phyloP scores from a whole-genome alignment of 495 filamentous ascomycete genomes.

The Podospora pseudoanserina region DNA sequence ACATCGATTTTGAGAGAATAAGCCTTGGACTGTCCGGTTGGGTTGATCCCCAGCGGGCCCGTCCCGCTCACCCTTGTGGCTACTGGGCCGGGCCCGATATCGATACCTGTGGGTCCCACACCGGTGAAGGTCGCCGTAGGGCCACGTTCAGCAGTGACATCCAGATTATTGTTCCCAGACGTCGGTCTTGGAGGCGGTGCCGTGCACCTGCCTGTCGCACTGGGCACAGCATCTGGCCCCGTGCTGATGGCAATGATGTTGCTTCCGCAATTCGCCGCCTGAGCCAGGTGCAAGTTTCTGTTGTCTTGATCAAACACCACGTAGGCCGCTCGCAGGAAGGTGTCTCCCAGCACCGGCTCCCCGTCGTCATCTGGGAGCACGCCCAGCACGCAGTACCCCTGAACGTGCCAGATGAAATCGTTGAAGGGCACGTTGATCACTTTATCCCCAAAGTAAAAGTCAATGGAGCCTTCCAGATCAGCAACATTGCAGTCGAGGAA shows the following conservation, averaged over 20 bases:
- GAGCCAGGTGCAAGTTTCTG: slow-evolving; percentile 33
- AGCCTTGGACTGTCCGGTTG: background rate
- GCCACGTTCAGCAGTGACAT: slow-evolving; percentile 14
- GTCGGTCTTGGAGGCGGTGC: slow-evolving; percentile 15
- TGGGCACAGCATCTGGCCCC: slow-evolving; percentile 26
- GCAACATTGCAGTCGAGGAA: slow-evolving; percentile 58
- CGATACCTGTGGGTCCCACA: slow-evolving; percentile 9
- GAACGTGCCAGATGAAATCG: slow-evolving; percentile 54
- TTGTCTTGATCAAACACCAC: slow-evolving; percentile 39
- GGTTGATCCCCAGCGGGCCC: background rate
- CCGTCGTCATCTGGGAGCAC: slow-evolving; percentile 19
- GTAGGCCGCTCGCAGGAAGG: slow-evolving; percentile 34
- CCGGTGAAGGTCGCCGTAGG: slow-evolving; percentile 16
- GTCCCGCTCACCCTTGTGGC: slow-evolving; percentile 5
- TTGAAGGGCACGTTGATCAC: slow-evolving; percentile 57
- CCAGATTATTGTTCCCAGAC: background rate
- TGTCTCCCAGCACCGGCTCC: slow-evolving; percentile 32
- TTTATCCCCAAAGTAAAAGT: slow-evolving; percentile 53
- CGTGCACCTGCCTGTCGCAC: slow-evolving; percentile 15
- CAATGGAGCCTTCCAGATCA: slow-evolving; percentile 48
- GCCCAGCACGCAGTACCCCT: slow-evolving; percentile 30
- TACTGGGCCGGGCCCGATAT: slow-evolving; percentile 20
- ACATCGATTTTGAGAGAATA: background rate
- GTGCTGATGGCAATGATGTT: slow-evolving; percentile 33
- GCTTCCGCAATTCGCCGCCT: slow-evolving; percentile 36